These are phyloP conservation scores for Thymus mandschuricus DNA, from an alignment of 257 asterid species.

Conservation along the genomic window DNA sequence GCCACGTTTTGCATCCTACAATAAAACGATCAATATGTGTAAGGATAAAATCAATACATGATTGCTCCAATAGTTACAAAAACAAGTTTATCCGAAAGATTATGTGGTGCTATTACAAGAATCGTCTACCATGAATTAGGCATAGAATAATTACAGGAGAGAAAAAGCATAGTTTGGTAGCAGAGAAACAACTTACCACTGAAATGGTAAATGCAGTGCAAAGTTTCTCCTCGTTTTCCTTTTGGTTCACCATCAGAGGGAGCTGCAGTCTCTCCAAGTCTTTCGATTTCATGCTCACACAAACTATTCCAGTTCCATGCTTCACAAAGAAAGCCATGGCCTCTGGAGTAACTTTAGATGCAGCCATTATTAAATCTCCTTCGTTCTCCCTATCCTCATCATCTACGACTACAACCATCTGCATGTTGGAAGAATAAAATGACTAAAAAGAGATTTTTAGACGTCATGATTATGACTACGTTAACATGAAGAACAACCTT, in stretches of 20 bases:
- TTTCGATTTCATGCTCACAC: conserved; percentile 91
- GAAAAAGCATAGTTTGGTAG: neutral
- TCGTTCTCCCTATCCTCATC: conserved; percentile 97
- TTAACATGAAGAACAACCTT: conserved; percentile 43
- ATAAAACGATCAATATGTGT: conserved; percentile 13
- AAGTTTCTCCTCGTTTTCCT: conserved; percentile 92
- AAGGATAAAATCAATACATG: neutral
- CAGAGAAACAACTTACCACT: conserved; percentile 58
- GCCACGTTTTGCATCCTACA: conserved; percentile 91
- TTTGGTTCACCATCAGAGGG: conserved; percentile 86
- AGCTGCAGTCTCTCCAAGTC: conserved; percentile 83
- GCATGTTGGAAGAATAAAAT: conserved; percentile 31
- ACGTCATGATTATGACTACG: neutral
- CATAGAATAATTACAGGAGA: neutral
- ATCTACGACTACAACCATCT: conserved; percentile 96
- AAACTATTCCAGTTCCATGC: conserved; percentile 95
- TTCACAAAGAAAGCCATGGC: conserved; percentile 95
- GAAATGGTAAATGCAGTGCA: conserved; percentile 88
- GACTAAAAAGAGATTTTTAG: neutral
- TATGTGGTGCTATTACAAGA: neutral
- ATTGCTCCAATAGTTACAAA: neutral
- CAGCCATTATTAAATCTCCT: conserved; percentile 97
- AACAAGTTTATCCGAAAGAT: conserved; percentile 9
- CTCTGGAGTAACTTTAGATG: conserved; percentile 84
- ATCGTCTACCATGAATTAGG: neutral